Conservation (phyloP, 1,284 basidiomycete genomes). For the Entoloma clypeatum region DNA sequence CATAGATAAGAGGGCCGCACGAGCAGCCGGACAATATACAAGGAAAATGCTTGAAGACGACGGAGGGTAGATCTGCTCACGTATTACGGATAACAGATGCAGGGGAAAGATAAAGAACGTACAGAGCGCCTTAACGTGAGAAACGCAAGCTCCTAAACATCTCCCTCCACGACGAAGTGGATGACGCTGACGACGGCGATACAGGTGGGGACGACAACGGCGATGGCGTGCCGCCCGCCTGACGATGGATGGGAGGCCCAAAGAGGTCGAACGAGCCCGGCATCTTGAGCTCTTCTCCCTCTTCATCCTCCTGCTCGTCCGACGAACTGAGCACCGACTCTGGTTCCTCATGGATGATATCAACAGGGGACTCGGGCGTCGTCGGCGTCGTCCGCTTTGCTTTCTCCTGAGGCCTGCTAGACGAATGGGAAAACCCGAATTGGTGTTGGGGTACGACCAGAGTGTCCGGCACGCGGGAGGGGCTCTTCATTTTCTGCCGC, state of each 20-base stretch:
- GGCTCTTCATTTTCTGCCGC: not conserved
- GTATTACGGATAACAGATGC: not conserved
- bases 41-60: too few species aligned
- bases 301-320: constrained; percentile 22
- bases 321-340: constrained; percentile 14
- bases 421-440: not conserved
- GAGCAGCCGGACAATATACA: too few species aligned
- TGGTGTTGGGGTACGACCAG: not conserved
- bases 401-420: not conserved
- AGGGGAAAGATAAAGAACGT: constrained; percentile 6
- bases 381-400: not conserved
- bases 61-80: not conserved
- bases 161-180: constrained; percentile 29
- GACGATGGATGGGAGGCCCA: too few species aligned
- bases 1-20: too few species aligned
- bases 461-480: not conserved
- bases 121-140: constrained; percentile 26
- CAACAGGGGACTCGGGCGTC: not conserved
- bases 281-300: constrained; percentile 34
- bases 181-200: constrained; percentile 10
- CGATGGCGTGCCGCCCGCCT: too few species aligned
- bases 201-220: too few species aligned
- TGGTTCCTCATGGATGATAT: constrained; percentile 12
- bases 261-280: constrained; percentile 45
- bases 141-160: constrained; percentile 27